Conservation (phyloP, 768 basidiomycete species). For the Rhizopogon salebrosus region DNA sequence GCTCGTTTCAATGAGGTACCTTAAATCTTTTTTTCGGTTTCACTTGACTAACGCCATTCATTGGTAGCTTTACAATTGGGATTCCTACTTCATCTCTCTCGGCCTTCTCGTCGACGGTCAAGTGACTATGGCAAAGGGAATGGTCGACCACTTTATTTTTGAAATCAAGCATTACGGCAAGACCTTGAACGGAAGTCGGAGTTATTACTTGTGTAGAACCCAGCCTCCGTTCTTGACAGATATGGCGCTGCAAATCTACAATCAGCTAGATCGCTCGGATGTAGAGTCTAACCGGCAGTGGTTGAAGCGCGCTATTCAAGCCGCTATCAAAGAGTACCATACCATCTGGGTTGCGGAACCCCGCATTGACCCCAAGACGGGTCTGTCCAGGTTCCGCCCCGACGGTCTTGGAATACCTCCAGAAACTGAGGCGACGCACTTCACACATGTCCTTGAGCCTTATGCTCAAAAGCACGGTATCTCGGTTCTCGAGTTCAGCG, state of each 20-base stretch:
- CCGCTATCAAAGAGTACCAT: slow-evolving; percentile 99
- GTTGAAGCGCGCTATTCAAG: slow-evolving; percentile 94
- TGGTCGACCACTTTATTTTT: slow-evolving; percentile 99
- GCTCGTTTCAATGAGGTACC: slow-evolving; percentile 89
- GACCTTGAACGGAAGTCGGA: slow-evolving; percentile 93
- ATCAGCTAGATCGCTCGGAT: slow-evolving; percentile 86
- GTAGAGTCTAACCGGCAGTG: slow-evolving; percentile 73
- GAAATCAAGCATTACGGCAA: slow-evolving; percentile 98
- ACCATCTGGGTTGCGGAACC: slow-evolving; percentile 95
- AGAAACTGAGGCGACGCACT: slow-evolving; percentile 97
- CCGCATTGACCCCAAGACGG: slow-evolving; percentile 90
- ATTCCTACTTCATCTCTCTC: slow-evolving; percentile 90
- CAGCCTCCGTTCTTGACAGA: slow-evolving; percentile 99
- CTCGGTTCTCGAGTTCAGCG: slow-evolving; percentile 93
- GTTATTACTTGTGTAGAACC: slow-evolving; percentile 90
- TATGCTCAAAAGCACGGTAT: slow-evolving; percentile 90
- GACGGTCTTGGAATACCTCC: slow-evolving; percentile 95
- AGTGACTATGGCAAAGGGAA: slow-evolving; percentile 90
- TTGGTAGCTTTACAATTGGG: slow-evolving; percentile 85
- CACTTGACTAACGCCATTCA: slow-evolving; percentile 3
- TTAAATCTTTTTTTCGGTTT: slow-evolving; percentile 8
- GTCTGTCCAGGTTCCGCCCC: slow-evolving; percentile 90
- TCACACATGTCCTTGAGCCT: slow-evolving; percentile 95
- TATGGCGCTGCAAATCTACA: slow-evolving; percentile 97
- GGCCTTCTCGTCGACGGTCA: slow-evolving; percentile 94